Base-by-base conservation (phyloP, 495 filamentous ascomycete species). In the Pyronema omphalodes region DNA sequence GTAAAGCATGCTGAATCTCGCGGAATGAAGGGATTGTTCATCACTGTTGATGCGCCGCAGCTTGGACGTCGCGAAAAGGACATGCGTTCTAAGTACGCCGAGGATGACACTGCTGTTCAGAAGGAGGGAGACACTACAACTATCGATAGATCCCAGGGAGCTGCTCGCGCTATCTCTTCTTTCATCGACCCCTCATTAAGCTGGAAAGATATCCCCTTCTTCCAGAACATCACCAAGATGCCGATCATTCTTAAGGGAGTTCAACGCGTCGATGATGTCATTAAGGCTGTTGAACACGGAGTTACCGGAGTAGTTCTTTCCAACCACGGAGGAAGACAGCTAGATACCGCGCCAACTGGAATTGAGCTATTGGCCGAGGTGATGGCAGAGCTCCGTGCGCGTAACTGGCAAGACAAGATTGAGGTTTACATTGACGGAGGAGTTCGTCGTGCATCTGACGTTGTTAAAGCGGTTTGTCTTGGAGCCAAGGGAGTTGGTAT, bases 161-260 rank as follows among this genome's bases (percentile, higher is more conserved):
- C 88, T 12, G 91, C 91, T n/a, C 61, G 61, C 17, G 82, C 82
- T 51, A 99, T 96, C 60, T 93, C 85, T 36, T 84, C 78, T 40
- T 99, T 96, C 71, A 96, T 98, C 71, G 91, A 96, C 71, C 93
- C 91, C 1, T 68, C 71, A 3, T 78, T 98, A 7, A 82, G 76
- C 51, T 98, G 91, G 91, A 82, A 82, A 58, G 93, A 96, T 66
- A 86, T 96, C 57, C 84, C 88, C 34, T 96, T 87, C 86, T 96
- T 98, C 74, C 71, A 76, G 55, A 78, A 75, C 52, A 85, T 96
- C 65, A 98, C 91, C 41, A 83, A 81, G 59, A 94, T 98, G 91
- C 91, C 91, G 41, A 93, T 98, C 61, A 72, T 94, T 43, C 80
- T 98, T 58, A 96, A 98, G 73, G 91, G 91, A 54, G 88, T 98